Evolutionary conservation across 1,284 basidiomycete species (phyloP), one percentile per base, ranked within the genome.

Genomic region (Lentinula novae-zelandiae): DNA sequence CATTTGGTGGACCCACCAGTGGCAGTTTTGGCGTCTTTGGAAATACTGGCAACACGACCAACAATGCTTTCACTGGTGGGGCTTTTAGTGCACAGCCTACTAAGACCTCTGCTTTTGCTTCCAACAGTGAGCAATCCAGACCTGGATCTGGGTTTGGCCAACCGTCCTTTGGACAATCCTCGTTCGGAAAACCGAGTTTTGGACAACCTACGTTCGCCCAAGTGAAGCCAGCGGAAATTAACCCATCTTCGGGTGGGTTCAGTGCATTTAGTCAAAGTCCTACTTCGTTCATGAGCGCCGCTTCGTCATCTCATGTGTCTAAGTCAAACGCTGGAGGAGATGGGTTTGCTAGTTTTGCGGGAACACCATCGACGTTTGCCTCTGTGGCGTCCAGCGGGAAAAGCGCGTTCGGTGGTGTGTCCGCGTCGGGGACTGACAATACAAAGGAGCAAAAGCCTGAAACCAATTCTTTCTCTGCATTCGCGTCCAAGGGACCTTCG

Each of bases 1-100:
- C 65, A 0, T 79, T 81, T 67, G 75, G 72, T 27, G 70, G 68
- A 46, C 66, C 62, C 44, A 66, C 62, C 44, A 66, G 70, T 5
- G 68, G 75, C 0, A 62, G 66, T 12, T 68, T 72, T 17, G 53
- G 57, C 53, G 50, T 50, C 33, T 62, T 62, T 27, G 56, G 60
- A 52, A 56, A 51, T 36, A 48, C 31, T 6, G n/a, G 50, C 20
- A 57, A 46, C 12, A 7, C 33, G 17, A 10, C 15, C 20, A n/a
- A 36, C 20, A 60, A 40, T 15, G 58, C 55, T 2, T 60, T 61
- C 31, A 55, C 52, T 54, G 56, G 59, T 10, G 59, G 62, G n/a
- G 55, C 62, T 34, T 64, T 64, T 50, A 51, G 54, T 54, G 39
- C 63, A 8, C 56, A 62, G 20, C 56, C 63, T 4, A 27, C 34